Conservation (phyloP, 371 early-diverging fungal genomes). For the Mortierella sp. region DNA sequence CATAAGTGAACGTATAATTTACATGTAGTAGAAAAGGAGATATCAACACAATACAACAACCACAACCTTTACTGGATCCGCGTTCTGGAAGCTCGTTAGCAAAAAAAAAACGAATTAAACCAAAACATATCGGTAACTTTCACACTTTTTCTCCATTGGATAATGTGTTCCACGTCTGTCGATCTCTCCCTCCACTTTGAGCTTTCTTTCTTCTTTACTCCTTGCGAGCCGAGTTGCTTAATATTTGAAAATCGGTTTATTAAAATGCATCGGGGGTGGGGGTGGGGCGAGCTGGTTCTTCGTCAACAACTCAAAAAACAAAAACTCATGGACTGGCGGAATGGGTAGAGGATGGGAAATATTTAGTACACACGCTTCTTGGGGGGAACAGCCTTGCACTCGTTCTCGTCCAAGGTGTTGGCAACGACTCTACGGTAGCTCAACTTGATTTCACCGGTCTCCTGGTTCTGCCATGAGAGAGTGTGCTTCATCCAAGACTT, state of each 20-base stretch:
- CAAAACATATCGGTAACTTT: background rate
- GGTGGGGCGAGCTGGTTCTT: background rate
- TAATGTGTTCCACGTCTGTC: background rate
- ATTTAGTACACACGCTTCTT: conserved; percentile 95
- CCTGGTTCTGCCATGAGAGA: conserved; percentile 92
- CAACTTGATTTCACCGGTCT: conserved; percentile 84
- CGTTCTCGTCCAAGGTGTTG: conserved; percentile 92
- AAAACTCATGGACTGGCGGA: background rate
- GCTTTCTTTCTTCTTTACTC: background rate
- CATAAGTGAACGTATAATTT: conserved; percentile 6
- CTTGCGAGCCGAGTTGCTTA: background rate
- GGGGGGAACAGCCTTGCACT: conserved; percentile 95
- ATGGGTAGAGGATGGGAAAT: background rate
- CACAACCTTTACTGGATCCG: background rate
- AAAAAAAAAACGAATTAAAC: background rate
- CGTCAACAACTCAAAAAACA: background rate
- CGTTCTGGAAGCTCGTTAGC: background rate
- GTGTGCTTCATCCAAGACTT: conserved; percentile 99
- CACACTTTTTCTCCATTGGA: background rate
- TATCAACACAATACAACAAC: background rate
- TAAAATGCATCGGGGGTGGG: background rate
- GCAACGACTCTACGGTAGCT: conserved; percentile 87
- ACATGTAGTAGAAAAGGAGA: background rate
- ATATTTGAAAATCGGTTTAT: background rate
- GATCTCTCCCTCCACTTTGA: background rate